Evolutionary conservation across 495 filamentous ascomycete species (phyloP).

Genomic region (Rhizodiscina lignyota): DNA sequence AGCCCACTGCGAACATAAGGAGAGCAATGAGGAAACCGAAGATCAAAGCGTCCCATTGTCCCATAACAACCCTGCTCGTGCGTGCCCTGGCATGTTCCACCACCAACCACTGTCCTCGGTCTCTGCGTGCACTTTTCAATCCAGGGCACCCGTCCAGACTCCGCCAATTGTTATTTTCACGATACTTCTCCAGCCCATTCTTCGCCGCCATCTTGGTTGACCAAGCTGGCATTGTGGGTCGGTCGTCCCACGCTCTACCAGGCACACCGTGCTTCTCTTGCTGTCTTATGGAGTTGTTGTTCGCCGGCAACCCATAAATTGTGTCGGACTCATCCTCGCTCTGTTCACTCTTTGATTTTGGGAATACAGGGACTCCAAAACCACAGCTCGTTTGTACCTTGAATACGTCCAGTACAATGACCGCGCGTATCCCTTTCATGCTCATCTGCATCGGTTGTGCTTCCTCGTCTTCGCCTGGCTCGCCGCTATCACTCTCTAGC

Average conservation of each 20-base stretch:
- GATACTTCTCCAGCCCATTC: conserved; percentile 27
- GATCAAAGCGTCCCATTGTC: conserved; percentile 20
- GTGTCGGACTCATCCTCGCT: background rate
- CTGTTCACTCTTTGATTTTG: background rate
- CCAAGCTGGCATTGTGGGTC: conserved; percentile 30
- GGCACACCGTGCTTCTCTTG: conserved; percentile 1
- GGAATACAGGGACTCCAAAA: conserved; percentile 6
- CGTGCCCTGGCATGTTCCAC: conserved; percentile 14
- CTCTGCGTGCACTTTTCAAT: conserved; percentile 25
- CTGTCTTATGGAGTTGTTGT: conserved; percentile 5
- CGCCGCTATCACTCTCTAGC: too few relatives aligned
- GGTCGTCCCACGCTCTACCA: conserved; percentile 21
- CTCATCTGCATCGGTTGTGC: conserved; percentile 19
- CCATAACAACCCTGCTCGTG: conserved; percentile 13
- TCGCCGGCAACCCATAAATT: conserved; percentile 4
- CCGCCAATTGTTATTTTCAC: conserved; percentile 27
- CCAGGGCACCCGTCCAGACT: conserved; percentile 39
- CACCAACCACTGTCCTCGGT: conserved; percentile 20
- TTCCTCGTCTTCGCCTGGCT: conserved; percentile 16
- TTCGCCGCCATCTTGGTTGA: conserved; percentile 22
- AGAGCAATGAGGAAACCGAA: conserved; percentile 20
- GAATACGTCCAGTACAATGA: conserved; percentile 48
- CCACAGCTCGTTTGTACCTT: conserved; percentile 32
- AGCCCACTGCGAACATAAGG: conserved; percentile 9
- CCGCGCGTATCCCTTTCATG: conserved; percentile 36